Evolutionary conservation across 108 stramenopile species (phyloP).

Genomic region (Stephanodiscus minutulus): DNA sequence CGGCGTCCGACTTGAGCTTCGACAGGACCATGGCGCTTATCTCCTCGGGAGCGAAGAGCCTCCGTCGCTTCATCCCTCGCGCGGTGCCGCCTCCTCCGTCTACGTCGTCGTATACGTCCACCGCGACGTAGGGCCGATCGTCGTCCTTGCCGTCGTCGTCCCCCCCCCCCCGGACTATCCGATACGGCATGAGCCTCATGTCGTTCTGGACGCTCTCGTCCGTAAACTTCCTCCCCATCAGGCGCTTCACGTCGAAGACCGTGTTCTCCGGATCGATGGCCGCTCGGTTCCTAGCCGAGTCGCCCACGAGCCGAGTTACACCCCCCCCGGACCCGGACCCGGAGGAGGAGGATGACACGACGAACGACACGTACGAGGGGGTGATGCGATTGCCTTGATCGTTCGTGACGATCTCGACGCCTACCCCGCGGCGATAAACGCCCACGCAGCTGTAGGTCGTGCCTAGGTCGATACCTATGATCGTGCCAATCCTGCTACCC

Average conservation of each 20-base stretch:
- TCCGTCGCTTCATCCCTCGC: slow-evolving; percentile 40
- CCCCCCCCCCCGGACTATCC: slow-evolving; percentile 48
- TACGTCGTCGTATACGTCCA: slow-evolving; percentile 67
- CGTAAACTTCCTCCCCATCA: slow-evolving; percentile 92
- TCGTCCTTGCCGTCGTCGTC: slow-evolving; percentile 45
- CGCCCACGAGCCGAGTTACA: slow-evolving; percentile 89
- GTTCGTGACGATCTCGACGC: slow-evolving; percentile 90
- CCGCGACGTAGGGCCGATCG: slow-evolving; percentile 81
- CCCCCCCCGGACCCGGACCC: slow-evolving; percentile 87
- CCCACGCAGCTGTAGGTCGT: slow-evolving; percentile 91
- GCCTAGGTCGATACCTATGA: slow-evolving; percentile 90
- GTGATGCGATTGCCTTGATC: slow-evolving; percentile 96
- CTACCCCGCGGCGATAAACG: slow-evolving; percentile 56
- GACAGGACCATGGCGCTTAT: slow-evolving; percentile 92
- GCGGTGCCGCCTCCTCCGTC: slow-evolving; percentile 17
- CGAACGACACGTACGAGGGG: slow-evolving; percentile 87
- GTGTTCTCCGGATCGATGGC: slow-evolving; percentile 95
- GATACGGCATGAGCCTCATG: slow-evolving; percentile 91
- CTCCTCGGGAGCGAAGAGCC: slow-evolving; percentile 92
- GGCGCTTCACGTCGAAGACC: slow-evolving; percentile 96
- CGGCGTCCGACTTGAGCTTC: slow-evolving; percentile 95
- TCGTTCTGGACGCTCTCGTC: slow-evolving; percentile 93
- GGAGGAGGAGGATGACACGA: slow-evolving; percentile 33
- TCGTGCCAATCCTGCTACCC: too few relatives aligned
- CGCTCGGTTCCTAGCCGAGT: slow-evolving; percentile 92